Base-by-base conservation (phyloP, 345 rosid species). In the Stellera chamaejasme region DNA sequence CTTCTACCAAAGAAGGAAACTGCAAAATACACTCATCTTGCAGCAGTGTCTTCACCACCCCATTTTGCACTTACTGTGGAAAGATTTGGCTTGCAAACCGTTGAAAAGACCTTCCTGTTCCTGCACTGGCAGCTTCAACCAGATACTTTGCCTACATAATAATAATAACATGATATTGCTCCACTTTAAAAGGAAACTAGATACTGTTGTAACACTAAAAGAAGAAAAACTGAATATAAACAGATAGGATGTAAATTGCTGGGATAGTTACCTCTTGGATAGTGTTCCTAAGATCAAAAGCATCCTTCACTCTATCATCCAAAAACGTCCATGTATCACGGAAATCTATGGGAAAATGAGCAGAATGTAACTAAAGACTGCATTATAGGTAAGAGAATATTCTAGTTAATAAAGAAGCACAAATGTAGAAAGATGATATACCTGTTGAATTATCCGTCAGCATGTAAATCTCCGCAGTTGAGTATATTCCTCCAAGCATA, bases 401-500 rank as follows among this genome's bases (percentile, higher is more conserved):
- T 45, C 55, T 10, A 57, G 10, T 27, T n/a, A 25, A 58, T 11
- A 3, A 32, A 32, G 45, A 48, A 61, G 14, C 57, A 42, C 43
- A 48, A 26, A 16, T 13, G 42, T 27, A 45, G 11, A 52, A 54
- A 53, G 56, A 36, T 59, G 59, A 57, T 10, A 45, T 67, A 93
- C 97, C 97, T 73, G 87, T 74, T 25, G 97, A 93, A 69, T 81
- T 84, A 67, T 93, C 97, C 0, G 99, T 82, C 60, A 84, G 82
- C 99, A 89, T 89, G 80, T 84, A 93, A 62, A 89, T 72, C 80
- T 93, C 99, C 0, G 99, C 78, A 43, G 97, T 86, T 13, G 97
- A 89, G 80, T 93, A 89, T 64, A 93, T 80, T 16, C 96, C 99
- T 61, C 97, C 99, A 32, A 93, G 83, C 27, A 93, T 66, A 46